Evolutionary conservation across 106 monocot species (phyloP), one percentile per base, ranked within the genome.

Genomic region (Allium fistulosum): DNA sequence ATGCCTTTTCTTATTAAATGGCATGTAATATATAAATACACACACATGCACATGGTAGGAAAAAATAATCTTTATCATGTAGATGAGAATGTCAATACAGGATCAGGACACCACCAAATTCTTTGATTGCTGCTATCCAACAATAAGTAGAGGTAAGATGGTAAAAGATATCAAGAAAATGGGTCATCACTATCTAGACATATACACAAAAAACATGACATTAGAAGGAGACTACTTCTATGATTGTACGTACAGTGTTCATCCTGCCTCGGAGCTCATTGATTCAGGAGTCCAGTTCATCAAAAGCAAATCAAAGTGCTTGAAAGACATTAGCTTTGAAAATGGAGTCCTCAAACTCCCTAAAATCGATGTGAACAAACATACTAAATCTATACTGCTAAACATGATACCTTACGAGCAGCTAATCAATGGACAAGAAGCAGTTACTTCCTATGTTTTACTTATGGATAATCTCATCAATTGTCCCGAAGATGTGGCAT

Each of bases 391-490:
- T 12, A 7, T 63, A 15, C 62, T 63, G 46, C 62, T 63, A 37
- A 63, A 63, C n/a, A 46, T 6, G 7, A 14, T 63, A 7, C 28
- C 62, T 11, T 63, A 63, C 11, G 62, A 63, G 62, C 62, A 63
- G 7, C 13, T 46, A 46, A 12, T 63, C 46, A 46, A 46, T 15
- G 46, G 37, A n/a, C 46, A 63, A 4, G 47, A 63, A 14, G 62
- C 62, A 7, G 62, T 63, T 12, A 46, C 62, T 63, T 46, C 45
- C 46, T 83, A 78, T 46, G 66, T 58, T 10, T 45, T n/a, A 14
- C 63, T 83, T 55, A 68, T 87, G 77, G 71, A 80, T 27, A 62
- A 68, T 53, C 48, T 87, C 16, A 50, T 83, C 13, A 16, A 76
- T 65, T 45, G 59, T 4, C 7, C 74, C 0, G 14, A n/a, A 3